These are phyloP conservation scores for Dothideomycetidae sp. DNA, from an alignment of 2,329 filamentous ascomycete genomes.

Conservation along the genomic window DNA sequence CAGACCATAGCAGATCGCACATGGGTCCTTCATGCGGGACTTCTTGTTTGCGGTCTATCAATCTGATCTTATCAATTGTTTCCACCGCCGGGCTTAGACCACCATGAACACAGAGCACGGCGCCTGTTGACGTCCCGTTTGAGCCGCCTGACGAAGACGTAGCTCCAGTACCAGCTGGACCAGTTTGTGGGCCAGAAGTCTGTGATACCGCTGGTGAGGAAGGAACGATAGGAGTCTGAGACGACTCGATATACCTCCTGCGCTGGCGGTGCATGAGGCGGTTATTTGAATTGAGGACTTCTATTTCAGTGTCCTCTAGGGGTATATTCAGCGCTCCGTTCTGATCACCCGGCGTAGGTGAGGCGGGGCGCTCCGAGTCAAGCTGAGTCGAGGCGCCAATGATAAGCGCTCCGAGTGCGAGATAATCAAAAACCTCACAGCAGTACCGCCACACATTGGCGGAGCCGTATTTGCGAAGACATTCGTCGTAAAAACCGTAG, in stretches of 20 bases:
- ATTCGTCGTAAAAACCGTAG: conserved; percentile 97
- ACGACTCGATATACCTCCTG: conserved; percentile 27
- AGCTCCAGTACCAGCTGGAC: conserved; percentile 66
- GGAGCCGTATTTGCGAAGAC: conserved; percentile 85
- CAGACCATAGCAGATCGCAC: conserved; percentile 96
- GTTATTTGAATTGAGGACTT: conserved; percentile 76
- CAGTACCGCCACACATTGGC: conserved; percentile 89
- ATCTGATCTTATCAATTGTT: conserved; percentile 84
- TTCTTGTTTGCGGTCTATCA: conserved; percentile 93
- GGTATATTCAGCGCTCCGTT: conserved; percentile 19
- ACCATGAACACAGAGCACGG: conserved; percentile 89
- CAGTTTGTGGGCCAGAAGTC: conserved; percentile 28
- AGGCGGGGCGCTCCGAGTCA: conserved; percentile 16
- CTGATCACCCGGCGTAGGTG: conserved; percentile 6
- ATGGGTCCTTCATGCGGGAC: conserved; percentile 97
- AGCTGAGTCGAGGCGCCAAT: conserved; percentile 63
- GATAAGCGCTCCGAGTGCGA: conserved; percentile 77
- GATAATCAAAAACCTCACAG: conserved; percentile 95
- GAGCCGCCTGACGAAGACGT: conserved; percentile 50
- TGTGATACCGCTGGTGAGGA: conserved; percentile 16
- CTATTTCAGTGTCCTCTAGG: conserved; percentile 73
- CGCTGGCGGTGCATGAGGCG: conserved; percentile 62
- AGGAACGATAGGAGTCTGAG: conserved; percentile 19
- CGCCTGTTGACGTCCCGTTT: conserved; percentile 53
- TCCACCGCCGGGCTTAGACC: conserved; percentile 85